A percentile compares a stretch with the other conserved stretches of the same genome.
Evolutionary conservation across 768 basidiomycete genomes (phyloP).

Genomic region (Macrocybe gigantea): DNA sequence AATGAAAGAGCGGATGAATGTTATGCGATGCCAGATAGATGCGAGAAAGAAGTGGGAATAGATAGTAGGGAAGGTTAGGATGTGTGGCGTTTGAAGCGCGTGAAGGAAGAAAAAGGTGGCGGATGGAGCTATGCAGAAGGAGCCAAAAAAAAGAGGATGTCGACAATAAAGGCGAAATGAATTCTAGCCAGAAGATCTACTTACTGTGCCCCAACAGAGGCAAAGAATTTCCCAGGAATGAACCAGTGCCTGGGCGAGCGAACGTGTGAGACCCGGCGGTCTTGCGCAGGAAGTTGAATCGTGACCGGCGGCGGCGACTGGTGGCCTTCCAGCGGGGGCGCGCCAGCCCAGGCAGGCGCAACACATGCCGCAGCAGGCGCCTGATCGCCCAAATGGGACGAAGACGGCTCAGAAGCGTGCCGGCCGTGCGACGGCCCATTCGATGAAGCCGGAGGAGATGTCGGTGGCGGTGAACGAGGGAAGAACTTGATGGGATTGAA

Average conservation of each 20-base stretch:
- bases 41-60: neutral
- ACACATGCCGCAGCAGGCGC: slow-evolving; percentile 29
- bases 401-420: slow-evolving; percentile 22
- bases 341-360: slow-evolving; percentile 24
- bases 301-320: slow-evolving; percentile 11
- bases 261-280: slow-evolving; percentile 14
- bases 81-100: neutral
- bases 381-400: slow-evolving; percentile 32
- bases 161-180: neutral
- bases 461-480: slow-evolving; percentile 44
- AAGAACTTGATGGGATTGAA: slow-evolving; percentile 41
- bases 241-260: slow-evolving; percentile 49
- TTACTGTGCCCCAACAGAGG: slow-evolving; percentile 30
- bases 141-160: neutral
- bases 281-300: slow-evolving; percentile 22
- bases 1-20: neutral
- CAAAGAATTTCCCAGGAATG: slow-evolving; percentile 45
- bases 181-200: neutral
- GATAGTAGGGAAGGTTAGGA: neutral
- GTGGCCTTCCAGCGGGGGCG: slow-evolving; percentile 16
- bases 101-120: slow-evolving; percentile 1
- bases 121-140: neutral
- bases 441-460: slow-evolving; percentile 27
- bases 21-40: slow-evolving; percentile 1
- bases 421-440: slow-evolving; percentile 23